Conservation (phyloP, 352 stramenopile species). For the Globisporangium abappressorium region DNA sequence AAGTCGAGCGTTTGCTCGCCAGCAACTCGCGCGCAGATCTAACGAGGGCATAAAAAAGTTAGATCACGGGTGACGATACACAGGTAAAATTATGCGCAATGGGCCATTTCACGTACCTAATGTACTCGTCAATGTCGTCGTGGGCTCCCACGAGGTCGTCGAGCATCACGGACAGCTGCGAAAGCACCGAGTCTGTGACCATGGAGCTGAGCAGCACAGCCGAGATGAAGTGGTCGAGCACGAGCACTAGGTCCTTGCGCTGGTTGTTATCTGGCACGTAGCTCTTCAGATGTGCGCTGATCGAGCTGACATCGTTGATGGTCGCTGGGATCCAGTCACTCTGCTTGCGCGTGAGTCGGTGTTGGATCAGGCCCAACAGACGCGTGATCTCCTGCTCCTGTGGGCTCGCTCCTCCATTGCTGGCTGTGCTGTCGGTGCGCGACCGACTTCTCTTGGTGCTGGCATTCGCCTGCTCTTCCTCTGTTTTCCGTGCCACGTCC, state of each 20-base stretch:
- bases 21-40: conserved; percentile 42
- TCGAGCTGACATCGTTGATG: conserved; percentile 41
- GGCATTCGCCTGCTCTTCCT: conserved; percentile 10
- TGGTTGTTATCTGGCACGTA: conserved; percentile 35
- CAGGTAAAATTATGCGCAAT: no score
- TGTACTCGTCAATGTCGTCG: conserved; percentile 59
- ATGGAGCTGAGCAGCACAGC: conserved; percentile 56
- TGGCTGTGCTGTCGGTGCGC: conserved; percentile 23
- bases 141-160: conserved; percentile 32
- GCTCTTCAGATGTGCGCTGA: conserved; percentile 35
- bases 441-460: conserved; percentile 10
- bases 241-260: conserved; percentile 56
- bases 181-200: conserved; percentile 28
- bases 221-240: conserved; percentile 69
- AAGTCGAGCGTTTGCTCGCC: conserved; percentile 29
- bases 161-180: conserved; percentile 40
- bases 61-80: no score
- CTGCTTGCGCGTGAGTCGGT: conserved; percentile 62
- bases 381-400: conserved; percentile 34
- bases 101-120: conserved; percentile 30
- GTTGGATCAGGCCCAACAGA: conserved; percentile 51
- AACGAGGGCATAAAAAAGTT: neutral
- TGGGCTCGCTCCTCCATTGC: conserved; percentile 15
- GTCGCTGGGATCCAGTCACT: conserved; percentile 66
- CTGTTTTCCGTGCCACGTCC: conserved; percentile 16